phyloP scores from a whole-genome alignment of 1,284 basidiomycete genomes.

The Ustilago sp. region DNA sequence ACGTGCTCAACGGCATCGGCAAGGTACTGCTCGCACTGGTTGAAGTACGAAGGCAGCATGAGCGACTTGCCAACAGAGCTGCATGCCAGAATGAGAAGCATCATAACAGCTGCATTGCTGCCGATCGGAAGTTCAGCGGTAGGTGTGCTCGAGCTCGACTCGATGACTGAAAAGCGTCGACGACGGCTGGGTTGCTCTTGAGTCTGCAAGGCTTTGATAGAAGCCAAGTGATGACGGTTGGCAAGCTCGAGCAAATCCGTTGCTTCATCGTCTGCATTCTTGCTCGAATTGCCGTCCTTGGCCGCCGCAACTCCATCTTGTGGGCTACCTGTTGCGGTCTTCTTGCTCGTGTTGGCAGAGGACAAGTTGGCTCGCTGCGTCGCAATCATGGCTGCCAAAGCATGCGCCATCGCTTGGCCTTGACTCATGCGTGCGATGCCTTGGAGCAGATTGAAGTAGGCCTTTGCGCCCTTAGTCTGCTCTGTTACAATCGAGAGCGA shows the following conservation, averaged over 20 bases:
- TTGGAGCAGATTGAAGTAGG: slow-evolving; percentile 37
- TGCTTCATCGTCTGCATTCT: neutral
- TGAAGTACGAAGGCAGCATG: slow-evolving; percentile 52
- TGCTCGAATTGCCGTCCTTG: neutral
- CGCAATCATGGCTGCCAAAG: slow-evolving; percentile 39
- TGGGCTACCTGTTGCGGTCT: neutral
- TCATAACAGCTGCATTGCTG: slow-evolving; percentile 45
- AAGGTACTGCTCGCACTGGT: slow-evolving; percentile 50
- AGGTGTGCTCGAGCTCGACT: slow-evolving; percentile 17
- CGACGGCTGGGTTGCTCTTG: slow-evolving; percentile 45
- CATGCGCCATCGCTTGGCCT: slow-evolving; percentile 50
- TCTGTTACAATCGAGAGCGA: slow-evolving; percentile 26
- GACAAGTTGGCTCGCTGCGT: slow-evolving; percentile 21
- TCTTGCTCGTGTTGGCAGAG: neutral
- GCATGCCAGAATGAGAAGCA: slow-evolving; percentile 45
- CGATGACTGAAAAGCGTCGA: slow-evolving; percentile 50
- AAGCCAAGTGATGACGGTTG: slow-evolving; percentile 42
- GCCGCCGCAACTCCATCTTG: neutral
- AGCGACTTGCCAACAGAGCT: slow-evolving; percentile 40
- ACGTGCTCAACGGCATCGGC: slow-evolving; percentile 45
- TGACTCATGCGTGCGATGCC: slow-evolving; percentile 31
- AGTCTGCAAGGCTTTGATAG: slow-evolving; percentile 45
- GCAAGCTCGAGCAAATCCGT: slow-evolving; percentile 29
- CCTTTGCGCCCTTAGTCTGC: slow-evolving; percentile 29
- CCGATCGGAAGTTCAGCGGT: slow-evolving; percentile 35